A percentile compares a stretch with the other conserved stretches of the same genome.
Conservation (phyloP, 1,284 basidiomycete genomes). For the Ceratobasidium sp. region DNA sequence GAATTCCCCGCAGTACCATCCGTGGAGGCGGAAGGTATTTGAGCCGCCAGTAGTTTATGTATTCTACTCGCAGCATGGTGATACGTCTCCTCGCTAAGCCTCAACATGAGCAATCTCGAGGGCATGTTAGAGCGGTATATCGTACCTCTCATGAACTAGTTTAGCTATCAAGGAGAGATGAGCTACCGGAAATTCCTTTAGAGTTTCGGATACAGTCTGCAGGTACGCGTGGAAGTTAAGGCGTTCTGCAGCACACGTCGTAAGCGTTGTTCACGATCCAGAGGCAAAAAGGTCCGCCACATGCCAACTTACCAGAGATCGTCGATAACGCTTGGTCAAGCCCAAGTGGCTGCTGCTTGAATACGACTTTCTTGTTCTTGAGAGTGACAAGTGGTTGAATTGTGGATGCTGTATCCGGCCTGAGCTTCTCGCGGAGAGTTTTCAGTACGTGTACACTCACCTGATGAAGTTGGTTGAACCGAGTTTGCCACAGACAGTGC, state of each 20-base stretch:
- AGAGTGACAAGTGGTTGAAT: conserved; percentile 53
- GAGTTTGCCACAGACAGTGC: conserved; percentile 35
- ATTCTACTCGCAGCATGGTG: conserved; percentile 34
- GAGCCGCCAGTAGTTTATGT: conserved; percentile 66
- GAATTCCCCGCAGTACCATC: conserved; percentile 38
- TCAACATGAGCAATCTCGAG: not conserved
- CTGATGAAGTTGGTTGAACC: not conserved
- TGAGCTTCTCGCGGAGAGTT: not conserved
- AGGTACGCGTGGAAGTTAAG: conserved; percentile 44
- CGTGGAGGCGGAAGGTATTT: conserved; percentile 72
- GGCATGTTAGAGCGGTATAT: conserved; percentile 19
- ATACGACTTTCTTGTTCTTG: conserved; percentile 74
- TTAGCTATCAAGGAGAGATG: conserved; percentile 82
- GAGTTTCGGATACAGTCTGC: conserved; percentile 75
- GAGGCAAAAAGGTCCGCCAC: not conserved
- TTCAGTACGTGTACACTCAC: not conserved
- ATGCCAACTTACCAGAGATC: conserved; percentile 73
- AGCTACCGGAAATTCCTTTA: conserved; percentile 72
- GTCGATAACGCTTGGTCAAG: conserved; percentile 85
- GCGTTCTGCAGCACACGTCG: conserved; percentile 42
- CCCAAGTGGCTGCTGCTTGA: conserved; percentile 82
- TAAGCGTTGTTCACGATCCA: not conserved
- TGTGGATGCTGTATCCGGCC: not conserved
- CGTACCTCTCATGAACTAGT: conserved; percentile 82
- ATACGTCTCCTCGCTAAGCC: conserved; percentile 73